Base-by-base conservation (phyloP, 2,329 filamentous ascomycete species). In the Ophiocordyceps robertsii region DNA sequence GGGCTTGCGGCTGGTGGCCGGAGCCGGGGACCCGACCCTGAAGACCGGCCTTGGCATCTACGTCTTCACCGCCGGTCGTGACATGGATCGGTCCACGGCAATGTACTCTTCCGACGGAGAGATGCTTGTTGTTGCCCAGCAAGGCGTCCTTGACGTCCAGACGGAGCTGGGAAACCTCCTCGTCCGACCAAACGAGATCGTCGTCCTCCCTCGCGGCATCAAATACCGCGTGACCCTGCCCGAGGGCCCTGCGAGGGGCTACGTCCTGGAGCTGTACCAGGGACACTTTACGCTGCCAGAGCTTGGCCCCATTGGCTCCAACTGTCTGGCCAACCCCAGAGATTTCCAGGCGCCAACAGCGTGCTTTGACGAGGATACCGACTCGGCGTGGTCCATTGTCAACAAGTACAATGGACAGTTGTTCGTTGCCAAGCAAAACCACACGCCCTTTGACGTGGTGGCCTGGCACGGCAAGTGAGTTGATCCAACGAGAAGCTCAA, bases 81-180 rank as follows among this genome's bases (percentile, higher is more conserved):
- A 80, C 55, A 94, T 95, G 88, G 69, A 70, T 39, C 64, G 70
- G n/a, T 73, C 75, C 33, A 70, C 82, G 40, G 85, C 85, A 0
- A 92, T 89, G 59, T 93, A 90, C 68, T 89, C 82, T 4, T 82
- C 86, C 0, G 84, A 90, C 55, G 84, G 84, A 11, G 84, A 90
- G 57, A 74, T 86, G 52, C 62, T 89, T 43, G 79, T 90, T 47
- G 82, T 90, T 12, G 71, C 82, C 2, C 84, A 90, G 56, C 75
- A 84, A 47, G 84, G 84, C 2, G 70, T 72, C 14, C 64, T 90
- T 35, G 82, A 89, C 53, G 82, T 90, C 47, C 75, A 80, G 53
- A 90, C 84, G 1, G 84, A 90, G 60, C 68, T 89, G 39, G 84
- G 84, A 37, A 75, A 72, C 54, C 65, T 90, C 6, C 72, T 85